phyloP scores from a whole-genome alignment of 192 early-diverging fungal species.

The Podila verticillata region DNA sequence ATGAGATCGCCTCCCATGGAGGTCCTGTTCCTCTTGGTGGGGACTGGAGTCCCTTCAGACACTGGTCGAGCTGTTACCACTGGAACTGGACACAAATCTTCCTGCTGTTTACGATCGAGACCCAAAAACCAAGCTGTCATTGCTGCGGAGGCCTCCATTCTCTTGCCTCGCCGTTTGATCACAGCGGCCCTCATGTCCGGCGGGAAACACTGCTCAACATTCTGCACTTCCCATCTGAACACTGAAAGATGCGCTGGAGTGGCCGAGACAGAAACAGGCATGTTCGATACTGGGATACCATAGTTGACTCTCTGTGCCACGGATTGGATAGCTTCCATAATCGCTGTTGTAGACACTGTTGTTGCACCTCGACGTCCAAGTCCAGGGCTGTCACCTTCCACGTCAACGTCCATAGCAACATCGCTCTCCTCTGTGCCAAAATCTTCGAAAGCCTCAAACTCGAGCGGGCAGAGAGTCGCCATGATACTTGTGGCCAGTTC shows the following conservation, averaged over 20 bases:
- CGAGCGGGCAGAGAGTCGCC: conserved; percentile 29
- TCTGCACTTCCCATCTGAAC: conserved; percentile 62
- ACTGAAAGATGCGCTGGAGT: conserved; percentile 54
- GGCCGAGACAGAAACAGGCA: conserved; percentile 5
- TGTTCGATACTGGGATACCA: conserved; percentile 25
- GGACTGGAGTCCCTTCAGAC: background rate
- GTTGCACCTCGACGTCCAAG: conserved; percentile 4
- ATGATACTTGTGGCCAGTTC: conserved; percentile 19
- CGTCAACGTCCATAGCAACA: conserved; percentile 9
- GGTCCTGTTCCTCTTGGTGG: background rate
- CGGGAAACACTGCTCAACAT: conserved; percentile 56
- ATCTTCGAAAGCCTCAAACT: conserved; percentile 29
- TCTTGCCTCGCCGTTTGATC: conserved; percentile 37
- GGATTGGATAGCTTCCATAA: conserved; percentile 40
- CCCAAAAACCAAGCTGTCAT: conserved; percentile 46
- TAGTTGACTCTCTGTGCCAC: conserved; percentile 44
- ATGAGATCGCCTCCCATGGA: conserved; percentile 10
- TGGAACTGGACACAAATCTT: conserved; percentile 31
- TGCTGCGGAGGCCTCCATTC: conserved; percentile 49
- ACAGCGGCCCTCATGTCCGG: conserved; percentile 52
- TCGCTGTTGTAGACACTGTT: conserved; percentile 19
- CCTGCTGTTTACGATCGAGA: conserved; percentile 31
- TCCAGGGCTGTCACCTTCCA: background rate
- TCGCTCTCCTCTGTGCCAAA: conserved; percentile 5
- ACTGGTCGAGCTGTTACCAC: background rate